These are phyloP conservation scores for Amphichorda felina DNA, from an alignment of 2,329 filamentous ascomycete species.

Conservation along the genomic window DNA sequence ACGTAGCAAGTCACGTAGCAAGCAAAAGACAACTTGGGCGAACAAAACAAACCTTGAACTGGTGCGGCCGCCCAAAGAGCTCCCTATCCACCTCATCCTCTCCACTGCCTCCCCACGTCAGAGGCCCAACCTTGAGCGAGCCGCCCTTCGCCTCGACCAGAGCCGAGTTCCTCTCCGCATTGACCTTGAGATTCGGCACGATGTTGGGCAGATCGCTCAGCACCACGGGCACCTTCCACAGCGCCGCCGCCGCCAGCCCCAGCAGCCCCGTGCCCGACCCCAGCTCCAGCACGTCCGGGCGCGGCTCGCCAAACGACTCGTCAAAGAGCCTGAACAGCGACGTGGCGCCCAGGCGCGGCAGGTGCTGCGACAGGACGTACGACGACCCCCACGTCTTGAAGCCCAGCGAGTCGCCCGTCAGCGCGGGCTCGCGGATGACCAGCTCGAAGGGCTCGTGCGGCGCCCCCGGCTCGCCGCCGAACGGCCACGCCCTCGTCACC, in stretches of 20 bases:
- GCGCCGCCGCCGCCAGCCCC: slow-evolving; percentile 69
- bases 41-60: slow-evolving; percentile 38
- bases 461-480: slow-evolving; percentile 15
- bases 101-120: slow-evolving; percentile 59
- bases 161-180: slow-evolving; percentile 52
- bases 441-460: slow-evolving; percentile 43
- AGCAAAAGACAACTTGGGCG: too few species aligned
- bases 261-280: slow-evolving; percentile 88
- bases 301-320: slow-evolving; percentile 15
- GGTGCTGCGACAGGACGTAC: slow-evolving; percentile 67
- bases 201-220: slow-evolving; percentile 82
- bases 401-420: slow-evolving; percentile 80
- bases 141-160: slow-evolving; percentile 44
- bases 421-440: slow-evolving; percentile 69
- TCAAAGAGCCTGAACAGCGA: slow-evolving; percentile 33
- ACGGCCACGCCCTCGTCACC: slow-evolving; percentile 42
- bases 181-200: slow-evolving; percentile 66
- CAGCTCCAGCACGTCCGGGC: slow-evolving; percentile 53
- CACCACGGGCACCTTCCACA: slow-evolving; percentile 54
- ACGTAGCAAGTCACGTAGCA: background rate
- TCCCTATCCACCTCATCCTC: slow-evolving; percentile 29
- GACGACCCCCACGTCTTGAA: slow-evolving; percentile 95
- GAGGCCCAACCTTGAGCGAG: slow-evolving; percentile 45
- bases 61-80: slow-evolving; percentile 29
- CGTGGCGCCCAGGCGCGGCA: slow-evolving; percentile 36